Evolutionary conservation across 768 basidiomycete species (phyloP).

Genomic region (Mycena capillaripes): DNA sequence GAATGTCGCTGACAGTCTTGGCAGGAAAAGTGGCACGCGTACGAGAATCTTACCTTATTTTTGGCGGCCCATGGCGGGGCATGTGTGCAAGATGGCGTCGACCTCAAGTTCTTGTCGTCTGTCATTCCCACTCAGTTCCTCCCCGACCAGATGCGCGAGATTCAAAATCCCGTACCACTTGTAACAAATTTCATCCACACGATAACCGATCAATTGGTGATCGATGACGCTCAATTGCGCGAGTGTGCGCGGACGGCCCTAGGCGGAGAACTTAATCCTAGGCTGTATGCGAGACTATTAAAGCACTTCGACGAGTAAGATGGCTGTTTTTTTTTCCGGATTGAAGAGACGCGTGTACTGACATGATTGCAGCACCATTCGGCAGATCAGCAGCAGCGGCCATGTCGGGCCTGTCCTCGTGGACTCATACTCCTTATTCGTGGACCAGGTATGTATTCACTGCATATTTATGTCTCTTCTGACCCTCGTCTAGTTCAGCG

Average conservation of each 20-base stretch:
- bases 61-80: constrained; percentile 81
- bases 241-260: constrained; percentile 87
- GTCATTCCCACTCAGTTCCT: constrained; percentile 70
- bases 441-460: constrained; percentile 73
- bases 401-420: constrained; percentile 59
- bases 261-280: constrained; percentile 82
- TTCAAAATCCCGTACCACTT: constrained; percentile 69
- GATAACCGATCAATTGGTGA: constrained; percentile 77
- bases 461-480: background rate
- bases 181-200: constrained; percentile 77
- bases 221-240: constrained; percentile 75
- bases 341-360: background rate
- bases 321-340: background rate
- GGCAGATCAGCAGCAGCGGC: constrained; percentile 57
- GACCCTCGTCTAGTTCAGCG: constrained; percentile 67
- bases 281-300: constrained; percentile 76
- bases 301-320: constrained; percentile 82
- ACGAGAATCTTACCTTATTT: constrained; percentile 89
- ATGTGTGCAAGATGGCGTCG: constrained; percentile 68
- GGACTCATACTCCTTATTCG: constrained; percentile 64
- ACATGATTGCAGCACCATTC: constrained; percentile 58
- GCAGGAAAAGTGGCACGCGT: constrained; percentile 83
- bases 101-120: constrained; percentile 62
- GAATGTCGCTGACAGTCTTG: constrained; percentile 10
- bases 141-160: constrained; percentile 81